Evolutionary conservation across 352 stramenopile species (phyloP).

Genomic region (Pythium grandisporangium): DNA sequence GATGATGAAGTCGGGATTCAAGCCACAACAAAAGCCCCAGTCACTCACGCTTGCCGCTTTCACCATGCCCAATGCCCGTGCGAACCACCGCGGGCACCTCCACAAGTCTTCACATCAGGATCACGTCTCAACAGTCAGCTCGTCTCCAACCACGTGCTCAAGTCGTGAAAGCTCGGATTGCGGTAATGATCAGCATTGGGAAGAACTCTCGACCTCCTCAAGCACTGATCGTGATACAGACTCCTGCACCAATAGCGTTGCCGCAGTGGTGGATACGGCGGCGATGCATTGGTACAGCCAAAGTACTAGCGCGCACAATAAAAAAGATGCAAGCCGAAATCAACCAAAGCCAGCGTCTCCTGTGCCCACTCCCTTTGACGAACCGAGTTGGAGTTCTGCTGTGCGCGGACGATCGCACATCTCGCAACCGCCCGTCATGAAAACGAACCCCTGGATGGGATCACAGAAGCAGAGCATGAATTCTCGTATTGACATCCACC

Average conservation of each 20-base stretch:
- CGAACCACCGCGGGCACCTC: too few species aligned
- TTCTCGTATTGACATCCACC: too few species aligned
- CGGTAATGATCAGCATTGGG: conserved; percentile 13
- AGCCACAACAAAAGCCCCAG: too few species aligned
- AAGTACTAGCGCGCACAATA: not conserved
- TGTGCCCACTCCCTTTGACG: not conserved
- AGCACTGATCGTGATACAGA: conserved; percentile 11
- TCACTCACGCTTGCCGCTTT: too few species aligned
- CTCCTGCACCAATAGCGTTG: conserved; percentile 2
- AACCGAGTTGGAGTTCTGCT: not conserved
- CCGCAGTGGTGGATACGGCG: too few species aligned
- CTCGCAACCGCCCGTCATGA: not conserved
- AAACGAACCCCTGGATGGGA: not conserved
- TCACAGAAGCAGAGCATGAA: conserved; percentile 8
- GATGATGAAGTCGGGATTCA: too few species aligned
- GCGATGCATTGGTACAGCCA: not conserved
- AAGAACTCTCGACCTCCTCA: conserved; percentile 15
- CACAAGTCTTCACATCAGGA: conserved; percentile 10
- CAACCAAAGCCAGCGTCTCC: conserved; percentile 1
- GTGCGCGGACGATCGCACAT: not conserved
- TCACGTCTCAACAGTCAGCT: conserved; percentile 9
- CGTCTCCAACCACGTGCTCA: conserved; percentile 11
- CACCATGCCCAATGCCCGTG: too few species aligned
- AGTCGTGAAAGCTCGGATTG: conserved; percentile 15
- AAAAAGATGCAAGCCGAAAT: not conserved